Conservation (phyloP, 2,329 filamentous ascomycete species). For the Penicillium sp. region DNA sequence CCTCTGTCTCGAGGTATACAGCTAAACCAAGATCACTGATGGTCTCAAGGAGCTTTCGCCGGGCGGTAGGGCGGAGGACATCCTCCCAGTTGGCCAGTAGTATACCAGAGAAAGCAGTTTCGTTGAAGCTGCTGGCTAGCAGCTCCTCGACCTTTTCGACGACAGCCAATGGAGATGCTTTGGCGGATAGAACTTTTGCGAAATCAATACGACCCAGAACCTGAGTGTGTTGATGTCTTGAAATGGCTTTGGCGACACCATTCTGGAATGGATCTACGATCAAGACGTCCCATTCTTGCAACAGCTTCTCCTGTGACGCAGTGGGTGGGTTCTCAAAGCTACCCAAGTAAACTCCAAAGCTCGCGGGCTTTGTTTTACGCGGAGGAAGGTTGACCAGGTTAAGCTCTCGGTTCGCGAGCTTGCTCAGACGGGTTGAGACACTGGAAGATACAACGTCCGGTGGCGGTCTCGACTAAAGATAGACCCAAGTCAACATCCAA, state of each 20-base stretch:
- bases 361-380: constrained; percentile 30
- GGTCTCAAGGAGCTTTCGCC: constrained; percentile 35
- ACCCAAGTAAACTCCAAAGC: constrained; percentile 49
- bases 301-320: constrained; percentile 33
- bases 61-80: constrained; percentile 30
- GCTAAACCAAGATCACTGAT: constrained; percentile 39
- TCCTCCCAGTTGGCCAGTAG: constrained; percentile 47
- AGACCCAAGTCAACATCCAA: neutral
- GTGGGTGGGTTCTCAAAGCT: constrained; percentile 37
- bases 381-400: constrained; percentile 18
- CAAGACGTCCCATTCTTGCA: constrained; percentile 48
- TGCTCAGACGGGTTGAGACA: constrained; percentile 25
- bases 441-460: constrained; percentile 27
- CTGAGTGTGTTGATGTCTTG: constrained; percentile 17
- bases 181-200: constrained; percentile 19
- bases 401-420: constrained; percentile 25
- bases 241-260: constrained; percentile 39
- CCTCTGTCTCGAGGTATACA: constrained; percentile 46
- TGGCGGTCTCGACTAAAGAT: constrained; percentile 25
- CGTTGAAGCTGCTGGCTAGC: constrained; percentile 27
- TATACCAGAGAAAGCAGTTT: constrained; percentile 40
- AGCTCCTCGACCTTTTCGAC: constrained; percentile 34
- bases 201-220: constrained; percentile 39
- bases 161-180: constrained; percentile 25
- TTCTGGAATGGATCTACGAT: constrained; percentile 46